Evolutionary conservation across 352 stramenopile species (phyloP).

Genomic region (Phytopythium cucurbitacearum): DNA sequence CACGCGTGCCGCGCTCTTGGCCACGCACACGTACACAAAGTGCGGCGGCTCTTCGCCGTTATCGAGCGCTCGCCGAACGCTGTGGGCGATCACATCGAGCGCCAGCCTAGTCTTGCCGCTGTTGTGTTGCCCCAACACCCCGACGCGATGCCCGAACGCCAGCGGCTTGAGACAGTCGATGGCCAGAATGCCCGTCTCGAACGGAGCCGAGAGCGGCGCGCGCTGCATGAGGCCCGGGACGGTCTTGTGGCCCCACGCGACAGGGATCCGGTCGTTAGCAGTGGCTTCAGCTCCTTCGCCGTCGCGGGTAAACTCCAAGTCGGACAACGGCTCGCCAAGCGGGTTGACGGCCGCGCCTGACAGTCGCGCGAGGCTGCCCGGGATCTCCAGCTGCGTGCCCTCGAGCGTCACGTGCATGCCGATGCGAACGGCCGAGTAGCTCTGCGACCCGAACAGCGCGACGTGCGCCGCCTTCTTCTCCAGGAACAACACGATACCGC

Average conservation of each 20-base stretch:
- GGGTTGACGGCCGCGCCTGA: slow-evolving; percentile 43
- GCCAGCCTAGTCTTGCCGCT: slow-evolving; percentile 68
- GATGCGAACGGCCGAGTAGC: slow-evolving; percentile 23
- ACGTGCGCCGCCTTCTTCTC: slow-evolving; percentile 58
- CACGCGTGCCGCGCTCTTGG: slow-evolving; percentile 52
- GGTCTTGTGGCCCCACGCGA: slow-evolving; percentile 52
- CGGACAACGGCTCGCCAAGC: slow-evolving; percentile 30
- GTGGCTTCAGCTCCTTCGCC: slow-evolving; percentile 4
- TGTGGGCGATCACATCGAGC: slow-evolving; percentile 62
- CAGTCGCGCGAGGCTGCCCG: slow-evolving; percentile 38
- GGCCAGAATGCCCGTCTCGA: slow-evolving; percentile 59
- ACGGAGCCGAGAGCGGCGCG: slow-evolving; percentile 37
- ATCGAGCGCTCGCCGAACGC: slow-evolving; percentile 27
- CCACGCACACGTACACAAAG: slow-evolving; percentile 73
- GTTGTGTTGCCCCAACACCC: slow-evolving; percentile 57
- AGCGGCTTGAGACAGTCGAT: slow-evolving; percentile 80
- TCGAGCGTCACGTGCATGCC: slow-evolving; percentile 64
- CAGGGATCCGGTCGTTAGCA: slow-evolving; percentile 29
- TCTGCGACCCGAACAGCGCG: slow-evolving; percentile 36
- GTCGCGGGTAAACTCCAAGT: slow-evolving; percentile 7
- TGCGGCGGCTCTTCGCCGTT: slow-evolving; percentile 39
- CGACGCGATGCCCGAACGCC: slow-evolving; percentile 65
- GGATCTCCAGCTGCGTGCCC: slow-evolving; percentile 43
- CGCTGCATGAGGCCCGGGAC: slow-evolving; percentile 66
- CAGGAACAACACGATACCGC: slow-evolving; percentile 51